phyloP scores from a whole-genome alignment of 2,329 filamentous ascomycete genomes.

The Chaetomium globosum region DNA sequence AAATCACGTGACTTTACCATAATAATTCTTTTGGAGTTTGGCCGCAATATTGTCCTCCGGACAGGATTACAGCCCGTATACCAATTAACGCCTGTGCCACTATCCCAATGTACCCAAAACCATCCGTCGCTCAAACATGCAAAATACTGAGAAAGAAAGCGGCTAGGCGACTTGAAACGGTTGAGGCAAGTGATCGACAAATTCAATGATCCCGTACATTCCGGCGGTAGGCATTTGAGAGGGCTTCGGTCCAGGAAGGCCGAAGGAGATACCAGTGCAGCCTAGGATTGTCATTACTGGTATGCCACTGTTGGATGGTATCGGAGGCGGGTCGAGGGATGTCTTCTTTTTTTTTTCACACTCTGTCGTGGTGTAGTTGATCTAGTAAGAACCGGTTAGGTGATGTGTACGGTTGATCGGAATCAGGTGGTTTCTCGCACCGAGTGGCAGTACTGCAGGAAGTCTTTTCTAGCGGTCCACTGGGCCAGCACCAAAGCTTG shows the following conservation, averaged over 20 bases:
- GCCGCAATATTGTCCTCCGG: no score
- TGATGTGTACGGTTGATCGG: neutral
- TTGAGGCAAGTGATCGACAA: neutral
- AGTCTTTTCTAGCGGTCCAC: slow-evolving; percentile 23
- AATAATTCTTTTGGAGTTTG: no score
- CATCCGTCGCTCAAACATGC: neutral
- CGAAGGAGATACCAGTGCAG: neutral
- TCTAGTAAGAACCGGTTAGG: neutral
- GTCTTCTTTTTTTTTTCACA: neutral
- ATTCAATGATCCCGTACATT: neutral
- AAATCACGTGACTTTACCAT: no score
- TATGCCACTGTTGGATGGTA: neutral
- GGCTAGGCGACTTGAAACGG: neutral
- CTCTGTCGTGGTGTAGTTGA: neutral
- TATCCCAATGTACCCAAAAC: no score
- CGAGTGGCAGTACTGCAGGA: slow-evolving; percentile 18
- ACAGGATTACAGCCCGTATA: no score
- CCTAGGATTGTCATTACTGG: neutral
- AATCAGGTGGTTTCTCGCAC: neutral
- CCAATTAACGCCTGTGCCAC: no score
- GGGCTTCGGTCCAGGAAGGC: neutral
- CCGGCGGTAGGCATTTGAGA: neutral
- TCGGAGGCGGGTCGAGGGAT: neutral
- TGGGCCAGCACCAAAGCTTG: slow-evolving; percentile 14
- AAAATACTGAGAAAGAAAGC: neutral